Base-by-base conservation (phyloP, 331 rosid genomes). In the Spiraea crenata region DNA sequence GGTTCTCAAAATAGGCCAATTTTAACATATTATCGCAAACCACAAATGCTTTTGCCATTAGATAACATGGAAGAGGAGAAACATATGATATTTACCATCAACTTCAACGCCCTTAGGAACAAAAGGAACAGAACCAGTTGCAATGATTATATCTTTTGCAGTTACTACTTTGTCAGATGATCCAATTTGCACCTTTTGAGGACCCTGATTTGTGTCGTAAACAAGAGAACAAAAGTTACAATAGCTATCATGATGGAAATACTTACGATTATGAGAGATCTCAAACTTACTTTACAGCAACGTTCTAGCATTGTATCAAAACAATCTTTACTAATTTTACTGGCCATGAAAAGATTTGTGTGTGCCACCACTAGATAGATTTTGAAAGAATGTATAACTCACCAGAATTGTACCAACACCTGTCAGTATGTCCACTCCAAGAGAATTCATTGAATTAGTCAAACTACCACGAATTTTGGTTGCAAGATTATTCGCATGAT, bases 91-190 rank as follows among this genome's bases (percentile, higher is more conserved):
- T 37, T 74, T 83, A 95, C 99, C 99, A 67, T 95, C 99, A 31
- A 95, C 86, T 89, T 95, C 97, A 78, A 95, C 85, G 72, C 98
- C 99, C 86, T 89, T 91, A 3, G 99, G 98, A 79, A 95, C 98
- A 25, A 91, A 95, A 63, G 99, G 99, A 80, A 91, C 96, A 63
- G 96, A 95, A 57, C 98, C 99, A 40, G 98, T 95, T 45, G 99
- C 99, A 75, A 95, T 88, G 71, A 95, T 95, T 79, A 95, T 85
- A 71, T 95, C 69, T 85, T 86, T 89, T 68, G 98, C 96, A 64
- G 96, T 89, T 48, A 89, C 92, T 49, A 82, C 78, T 20, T 72
- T 91, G 79, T 86, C 77, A 15, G 98, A 88, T 20, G 92, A 84
- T 57, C 99, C 99, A 85, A 95, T 78, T 82, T 82, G 70, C 77